These are phyloP conservation scores for Dendrobium catenatum DNA, from an alignment of 106 monocot species.

Conservation along the genomic window DNA sequence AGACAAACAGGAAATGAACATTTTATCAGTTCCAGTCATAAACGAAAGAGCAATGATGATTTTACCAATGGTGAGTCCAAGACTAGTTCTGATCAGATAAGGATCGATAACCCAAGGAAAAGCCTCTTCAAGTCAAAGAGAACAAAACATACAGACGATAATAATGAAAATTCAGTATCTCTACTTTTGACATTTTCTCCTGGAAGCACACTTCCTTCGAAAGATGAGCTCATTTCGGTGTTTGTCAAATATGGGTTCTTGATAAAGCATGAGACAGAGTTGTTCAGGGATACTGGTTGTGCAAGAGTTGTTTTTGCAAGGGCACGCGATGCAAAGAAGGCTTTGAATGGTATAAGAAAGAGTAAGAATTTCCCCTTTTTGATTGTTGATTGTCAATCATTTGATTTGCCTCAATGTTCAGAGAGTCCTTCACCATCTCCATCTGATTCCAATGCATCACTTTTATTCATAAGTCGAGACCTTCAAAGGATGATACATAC, in stretches of 20 bases:
- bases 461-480: background rate
- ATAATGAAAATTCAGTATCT: slow-evolving; percentile 8
- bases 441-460: background rate
- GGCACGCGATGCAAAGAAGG: slow-evolving; percentile 23
- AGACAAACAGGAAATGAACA: background rate
- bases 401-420: background rate
- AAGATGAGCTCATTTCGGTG: slow-evolving; percentile 15
- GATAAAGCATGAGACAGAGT: slow-evolving; percentile 13
- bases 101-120: background rate
- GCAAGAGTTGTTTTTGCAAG: slow-evolving; percentile 15
- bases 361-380: slow-evolving; percentile 5
- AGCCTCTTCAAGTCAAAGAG: background rate
- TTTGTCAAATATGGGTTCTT: slow-evolving; percentile 15
- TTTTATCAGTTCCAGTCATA: background rate
- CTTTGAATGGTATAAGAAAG: slow-evolving; percentile 17
- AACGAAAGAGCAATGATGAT: background rate
- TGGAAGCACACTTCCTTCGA: slow-evolving; percentile 14
- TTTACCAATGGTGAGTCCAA: background rate
- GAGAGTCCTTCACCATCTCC: background rate
- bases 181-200: slow-evolving; percentile 20
- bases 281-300: slow-evolving; percentile 9
- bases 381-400: slow-evolving; percentile 10
- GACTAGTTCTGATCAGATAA: too few relatives aligned
- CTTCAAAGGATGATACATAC: slow-evolving; percentile 5
- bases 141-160: background rate